These are phyloP conservation scores for Triticum urartu DNA, from an alignment of 176 grass and related monocot genomes.

Conservation along the genomic window DNA sequence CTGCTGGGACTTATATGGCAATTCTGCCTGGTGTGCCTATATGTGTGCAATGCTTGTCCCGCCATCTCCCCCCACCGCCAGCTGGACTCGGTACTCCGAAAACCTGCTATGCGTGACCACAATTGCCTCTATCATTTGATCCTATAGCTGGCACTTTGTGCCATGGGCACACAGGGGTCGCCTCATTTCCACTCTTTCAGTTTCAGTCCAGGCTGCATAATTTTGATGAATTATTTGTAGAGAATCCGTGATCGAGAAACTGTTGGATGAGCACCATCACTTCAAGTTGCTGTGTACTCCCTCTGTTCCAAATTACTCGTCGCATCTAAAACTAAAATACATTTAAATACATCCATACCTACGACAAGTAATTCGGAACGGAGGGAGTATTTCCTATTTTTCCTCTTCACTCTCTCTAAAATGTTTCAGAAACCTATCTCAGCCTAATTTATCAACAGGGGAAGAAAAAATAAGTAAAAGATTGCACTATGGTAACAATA, in stretches of 20 bases:
- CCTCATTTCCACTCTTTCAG: constrained; percentile 36
- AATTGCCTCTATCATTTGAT: constrained; percentile 37
- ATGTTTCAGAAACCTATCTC: background rate
- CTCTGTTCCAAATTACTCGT: too few relatives aligned
- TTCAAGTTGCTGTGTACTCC: background rate
- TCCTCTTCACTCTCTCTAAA: background rate
- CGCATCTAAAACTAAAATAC: too few relatives aligned
- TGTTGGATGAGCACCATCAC: background rate
- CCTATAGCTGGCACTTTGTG: constrained; percentile 50
- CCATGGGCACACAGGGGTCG: constrained; percentile 7
- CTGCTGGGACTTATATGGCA: constrained; percentile 51
- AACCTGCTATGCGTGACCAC: constrained; percentile 52
- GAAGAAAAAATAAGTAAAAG: background rate
- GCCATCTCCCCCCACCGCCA: constrained; percentile 34
- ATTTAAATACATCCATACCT: too few relatives aligned
- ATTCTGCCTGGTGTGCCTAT: constrained; percentile 25
- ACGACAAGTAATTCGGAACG: too few relatives aligned
- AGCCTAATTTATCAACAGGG: background rate
- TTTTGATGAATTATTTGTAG: constrained; percentile 18
- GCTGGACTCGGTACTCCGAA: constrained; percentile 51
- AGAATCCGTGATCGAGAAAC: background rate
- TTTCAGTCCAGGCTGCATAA: constrained; percentile 30
- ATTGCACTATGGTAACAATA: background rate
- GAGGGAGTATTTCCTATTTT: background rate
- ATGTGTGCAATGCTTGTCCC: constrained; percentile 31